phyloP scores from a whole-genome alignment of 1,284 basidiomycete species.

The Erythrobasidium hasegawianum region DNA sequence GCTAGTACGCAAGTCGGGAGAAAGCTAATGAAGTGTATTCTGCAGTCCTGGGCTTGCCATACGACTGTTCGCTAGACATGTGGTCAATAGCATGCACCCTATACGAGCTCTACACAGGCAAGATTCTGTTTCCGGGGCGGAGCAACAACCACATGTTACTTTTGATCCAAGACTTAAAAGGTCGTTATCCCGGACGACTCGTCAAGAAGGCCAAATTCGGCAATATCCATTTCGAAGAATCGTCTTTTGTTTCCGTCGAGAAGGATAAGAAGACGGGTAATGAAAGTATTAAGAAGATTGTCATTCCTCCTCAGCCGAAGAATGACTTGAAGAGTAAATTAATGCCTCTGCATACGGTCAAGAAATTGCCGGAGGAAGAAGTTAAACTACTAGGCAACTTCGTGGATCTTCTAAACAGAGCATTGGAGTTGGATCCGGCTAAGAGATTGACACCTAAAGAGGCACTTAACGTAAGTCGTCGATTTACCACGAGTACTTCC shows the following conservation, averaged over 20 bases:
- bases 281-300: slow-evolving; percentile 72
- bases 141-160: slow-evolving; percentile 98
- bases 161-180: slow-evolving; percentile 86
- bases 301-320: slow-evolving; percentile 70
- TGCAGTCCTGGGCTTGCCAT: slow-evolving; percentile 88
- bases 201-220: slow-evolving; percentile 92
- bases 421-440: slow-evolving; percentile 81
- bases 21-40: slow-evolving; percentile 7
- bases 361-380: slow-evolving; percentile 82
- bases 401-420: slow-evolving; percentile 87
- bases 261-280: slow-evolving; percentile 74
- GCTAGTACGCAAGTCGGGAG: no score
- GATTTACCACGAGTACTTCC: no score
- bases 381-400: slow-evolving; percentile 75
- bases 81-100: slow-evolving; percentile 98
- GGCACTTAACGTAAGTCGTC: slow-evolving; percentile 32
- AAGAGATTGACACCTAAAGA: slow-evolving; percentile 54
- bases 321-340: slow-evolving; percentile 76
- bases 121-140: slow-evolving; percentile 93
- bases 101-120: slow-evolving; percentile 96
- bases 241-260: slow-evolving; percentile 72
- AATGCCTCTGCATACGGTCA: slow-evolving; percentile 66
- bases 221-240: slow-evolving; percentile 88
- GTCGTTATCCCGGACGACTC: slow-evolving; percentile 87
- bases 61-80: slow-evolving; percentile 88